Evolutionary conservation across 441 rosid species (phyloP), one percentile per base, ranked within the genome.

Genomic region (Bruguiera hainesii): DNA sequence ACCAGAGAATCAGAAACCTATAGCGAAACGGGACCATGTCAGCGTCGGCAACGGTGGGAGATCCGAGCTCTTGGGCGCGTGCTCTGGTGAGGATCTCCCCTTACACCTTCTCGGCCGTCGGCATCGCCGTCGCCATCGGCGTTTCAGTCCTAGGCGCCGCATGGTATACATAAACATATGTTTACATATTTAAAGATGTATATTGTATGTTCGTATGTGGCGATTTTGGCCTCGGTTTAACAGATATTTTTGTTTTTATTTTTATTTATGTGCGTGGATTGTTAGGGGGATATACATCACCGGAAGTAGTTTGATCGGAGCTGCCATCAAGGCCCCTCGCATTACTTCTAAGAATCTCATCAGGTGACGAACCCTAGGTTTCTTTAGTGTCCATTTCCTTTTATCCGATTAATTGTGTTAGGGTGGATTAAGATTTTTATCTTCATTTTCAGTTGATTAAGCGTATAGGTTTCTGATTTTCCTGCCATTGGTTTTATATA

Each of bases 61-160:
- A 81, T 73, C 56, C 97, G 61, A 79, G 94, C 85, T 87, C 98
- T 15, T 92, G 97, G 99, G 68, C 85, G 1, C 83, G 75, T 48
- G 94, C 99, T 37, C 70, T 95, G 68, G 85, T 92, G 28, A 81
- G 61, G 64, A 85, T 95, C 74, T 95, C 99, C 13, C 99, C 99
- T 2, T 95, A 95, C 68, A 90, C 97, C 53, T 95, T 83, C 85
- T 83, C 98, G 31, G 98, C 99, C 55, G 13, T 95, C 75, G 98
- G 99, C 49, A 95, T 95, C 83, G 98, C 96, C 70, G 65, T 95
- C 67, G 72, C 99, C 56, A 95, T 95, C 77, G 98, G 98, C 69
- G 95, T 95, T 49, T 95, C 98, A 18, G 97, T 95, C 76, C 99
- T 95, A 75, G 99, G 98, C 69, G 97, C 99, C 70, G 98, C 97